Evolutionary conservation across 352 stramenopile genomes (phyloP).

Genomic region (Pythium oligandrum): DNA sequence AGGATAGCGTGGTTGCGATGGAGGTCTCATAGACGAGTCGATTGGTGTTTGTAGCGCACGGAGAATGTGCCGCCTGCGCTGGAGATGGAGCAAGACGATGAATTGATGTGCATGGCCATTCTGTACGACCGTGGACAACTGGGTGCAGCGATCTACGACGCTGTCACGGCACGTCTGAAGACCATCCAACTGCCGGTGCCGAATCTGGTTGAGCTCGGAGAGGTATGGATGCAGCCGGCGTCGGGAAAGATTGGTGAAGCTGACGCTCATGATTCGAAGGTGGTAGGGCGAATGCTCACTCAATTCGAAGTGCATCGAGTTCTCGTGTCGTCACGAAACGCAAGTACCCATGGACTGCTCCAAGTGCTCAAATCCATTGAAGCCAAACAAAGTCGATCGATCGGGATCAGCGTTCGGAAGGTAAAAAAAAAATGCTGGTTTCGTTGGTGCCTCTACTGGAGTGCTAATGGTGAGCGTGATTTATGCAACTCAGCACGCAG

Average conservation of each 20-base stretch:
- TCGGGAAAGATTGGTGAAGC: too few species aligned
- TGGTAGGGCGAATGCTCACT: conserved; percentile 55
- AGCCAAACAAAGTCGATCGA: conserved; percentile 40
- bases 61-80: too few species aligned
- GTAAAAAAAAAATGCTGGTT: conserved; percentile 17
- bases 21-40: too few species aligned
- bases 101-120: conserved; percentile 65
- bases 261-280: conserved; percentile 13
- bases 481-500: conserved; percentile 11
- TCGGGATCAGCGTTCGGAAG: conserved; percentile 58
- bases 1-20: too few species aligned
- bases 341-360: conserved; percentile 52
- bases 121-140: conserved; percentile 63
- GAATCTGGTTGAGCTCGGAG: conserved; percentile 43
- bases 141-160: conserved; percentile 75
- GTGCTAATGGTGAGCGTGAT: too few species aligned
- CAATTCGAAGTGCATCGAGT: conserved; percentile 72
- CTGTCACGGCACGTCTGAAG: conserved; percentile 53
- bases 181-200: conserved; percentile 47
- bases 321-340: conserved; percentile 64
- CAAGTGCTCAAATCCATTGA: conserved; percentile 61
- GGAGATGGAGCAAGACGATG: conserved; percentile 29
- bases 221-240: neutral
- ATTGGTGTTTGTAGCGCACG: too few species aligned
- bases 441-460: neutral